Base-by-base conservation (phyloP, 441 rosid species). In the Cnidoscolus chayamansa region DNA sequence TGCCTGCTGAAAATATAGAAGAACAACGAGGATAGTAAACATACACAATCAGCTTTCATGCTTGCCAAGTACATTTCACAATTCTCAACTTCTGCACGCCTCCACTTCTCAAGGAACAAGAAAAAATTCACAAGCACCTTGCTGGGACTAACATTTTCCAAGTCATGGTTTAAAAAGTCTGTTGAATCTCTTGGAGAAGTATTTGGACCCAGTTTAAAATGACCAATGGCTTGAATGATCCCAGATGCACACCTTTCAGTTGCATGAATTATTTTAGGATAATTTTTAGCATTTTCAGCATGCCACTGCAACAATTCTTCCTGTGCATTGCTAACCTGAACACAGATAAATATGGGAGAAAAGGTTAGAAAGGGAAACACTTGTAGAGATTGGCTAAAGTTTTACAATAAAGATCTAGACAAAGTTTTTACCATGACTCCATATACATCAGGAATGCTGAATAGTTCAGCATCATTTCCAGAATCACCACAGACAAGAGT, bases 401-500 rank as follows among this genome's bases (percentile, higher is more conserved):
- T 20, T 65, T 59, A 64, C 19, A 49, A 17, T 30, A 51, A 54
- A 75, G 12, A 71, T 35, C 3, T 12, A 59, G 17, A 15, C 20
- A 77, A 59, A 75, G 50, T 66, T 81, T 95, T 51, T 69, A 94
- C 97, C 97, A 92, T 90, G 75, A 92, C 97, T 5, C 97, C 98
- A 72, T 86, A 76, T 45, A 90, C 96, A 55, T 87, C 91, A 0
- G 93, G 93, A 73, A 94, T 85, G 83, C 89, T 85, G 78, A 94
- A 92, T 6, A 94, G 85, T 72, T 92, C 97, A 12, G 97, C 96
- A 77, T 94, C 98, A 74, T 92, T 92, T 71, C 97, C 98, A 45
- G 98, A 92, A 81, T 92, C 97, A n/a, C 97, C 97, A 78, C 97
- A 90, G 63, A 77, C 97, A 84, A 94, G 94, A 65, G 97, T 94